Evolutionary conservation across 495 filamentous ascomycete genomes (phyloP).

Genomic region (Neurospora africana): DNA sequence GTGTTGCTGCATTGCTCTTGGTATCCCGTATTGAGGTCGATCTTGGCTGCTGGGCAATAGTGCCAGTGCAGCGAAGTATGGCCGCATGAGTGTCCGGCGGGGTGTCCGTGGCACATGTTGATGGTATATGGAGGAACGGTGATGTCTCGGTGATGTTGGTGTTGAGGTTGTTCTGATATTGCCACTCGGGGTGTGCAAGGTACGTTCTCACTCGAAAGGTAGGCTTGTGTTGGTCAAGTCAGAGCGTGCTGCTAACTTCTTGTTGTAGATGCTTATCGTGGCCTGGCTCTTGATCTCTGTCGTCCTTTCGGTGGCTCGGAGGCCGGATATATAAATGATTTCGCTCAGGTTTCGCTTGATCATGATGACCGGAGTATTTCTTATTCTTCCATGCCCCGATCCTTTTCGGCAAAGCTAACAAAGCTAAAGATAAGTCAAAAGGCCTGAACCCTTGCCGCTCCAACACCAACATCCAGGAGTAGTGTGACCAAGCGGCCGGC

Average conservation of each 20-base stretch:
- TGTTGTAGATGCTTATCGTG: background rate
- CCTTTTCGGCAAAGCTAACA: background rate
- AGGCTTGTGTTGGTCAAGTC: background rate
- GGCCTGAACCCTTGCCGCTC: background rate
- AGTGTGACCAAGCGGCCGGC: background rate
- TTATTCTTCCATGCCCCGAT: background rate
- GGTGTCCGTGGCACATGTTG: slow-evolving; percentile 36
- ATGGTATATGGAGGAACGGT: background rate
- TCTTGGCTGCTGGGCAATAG: slow-evolving; percentile 31
- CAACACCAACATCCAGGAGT: background rate
- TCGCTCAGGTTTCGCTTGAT: background rate
- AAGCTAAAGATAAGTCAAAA: background rate
- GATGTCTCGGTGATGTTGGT: background rate
- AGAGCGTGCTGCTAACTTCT: background rate
- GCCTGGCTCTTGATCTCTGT: background rate
- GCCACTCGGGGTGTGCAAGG: background rate
- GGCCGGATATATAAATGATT: background rate
- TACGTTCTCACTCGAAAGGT: background rate
- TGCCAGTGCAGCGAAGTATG: slow-evolving; percentile 35
- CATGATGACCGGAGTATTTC: background rate
- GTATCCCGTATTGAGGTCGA: slow-evolving; percentile 32
- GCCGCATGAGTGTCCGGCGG: slow-evolving; percentile 30
- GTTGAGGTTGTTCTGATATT: background rate
- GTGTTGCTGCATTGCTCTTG: slow-evolving; percentile 30
- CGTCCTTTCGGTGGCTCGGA: background rate